Conservation (phyloP, 2,329 filamentous ascomycete species). For the Pseudonectria buxi region DNA sequence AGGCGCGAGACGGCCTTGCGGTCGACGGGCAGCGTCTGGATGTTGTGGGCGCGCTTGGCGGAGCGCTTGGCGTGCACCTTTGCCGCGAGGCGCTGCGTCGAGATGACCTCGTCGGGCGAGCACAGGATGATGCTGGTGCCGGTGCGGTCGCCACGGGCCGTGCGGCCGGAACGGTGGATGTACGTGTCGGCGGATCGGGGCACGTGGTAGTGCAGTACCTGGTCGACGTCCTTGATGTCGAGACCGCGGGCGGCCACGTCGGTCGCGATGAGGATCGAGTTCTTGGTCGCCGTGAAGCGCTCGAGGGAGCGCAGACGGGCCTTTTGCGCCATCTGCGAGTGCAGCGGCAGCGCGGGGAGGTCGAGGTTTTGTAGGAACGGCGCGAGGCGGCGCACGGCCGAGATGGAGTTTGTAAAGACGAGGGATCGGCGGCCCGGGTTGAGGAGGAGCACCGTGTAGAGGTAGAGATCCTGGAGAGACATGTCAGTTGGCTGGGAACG, state of each 20-base stretch:
- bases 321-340: slow-evolving; percentile 95
- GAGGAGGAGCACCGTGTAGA: slow-evolving; percentile 80
- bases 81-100: slow-evolving; percentile 73
- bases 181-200: slow-evolving; percentile 88
- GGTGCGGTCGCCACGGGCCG: slow-evolving; percentile 70
- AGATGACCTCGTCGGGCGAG: slow-evolving; percentile 80
- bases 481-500: slow-evolving; percentile 3
- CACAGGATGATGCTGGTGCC: slow-evolving; percentile 86
- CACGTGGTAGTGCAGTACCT: slow-evolving; percentile 92
- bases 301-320: slow-evolving; percentile 89
- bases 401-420: slow-evolving; percentile 94
- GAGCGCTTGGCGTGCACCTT: slow-evolving; percentile 70
- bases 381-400: slow-evolving; percentile 76
- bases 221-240: slow-evolving; percentile 83
- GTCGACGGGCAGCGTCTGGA: slow-evolving; percentile 78
- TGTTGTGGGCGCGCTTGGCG: slow-evolving; percentile 55
- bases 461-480: slow-evolving; percentile 66
- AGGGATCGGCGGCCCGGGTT: slow-evolving; percentile 75
- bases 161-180: slow-evolving; percentile 90
- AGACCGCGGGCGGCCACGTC: slow-evolving; percentile 91
- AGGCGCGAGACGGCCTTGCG: slow-evolving; percentile 69
- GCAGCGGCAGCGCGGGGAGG: slow-evolving; percentile 68
- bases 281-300: slow-evolving; percentile 66
- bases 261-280: slow-evolving; percentile 75
- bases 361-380: slow-evolving; percentile 79